Percentiles rank a stretch among this genome's conserved stretches.
Evolutionary conservation across 2,329 filamentous ascomycete genomes (phyloP).

Genomic region (Sphaerulina vaccinii): DNA sequence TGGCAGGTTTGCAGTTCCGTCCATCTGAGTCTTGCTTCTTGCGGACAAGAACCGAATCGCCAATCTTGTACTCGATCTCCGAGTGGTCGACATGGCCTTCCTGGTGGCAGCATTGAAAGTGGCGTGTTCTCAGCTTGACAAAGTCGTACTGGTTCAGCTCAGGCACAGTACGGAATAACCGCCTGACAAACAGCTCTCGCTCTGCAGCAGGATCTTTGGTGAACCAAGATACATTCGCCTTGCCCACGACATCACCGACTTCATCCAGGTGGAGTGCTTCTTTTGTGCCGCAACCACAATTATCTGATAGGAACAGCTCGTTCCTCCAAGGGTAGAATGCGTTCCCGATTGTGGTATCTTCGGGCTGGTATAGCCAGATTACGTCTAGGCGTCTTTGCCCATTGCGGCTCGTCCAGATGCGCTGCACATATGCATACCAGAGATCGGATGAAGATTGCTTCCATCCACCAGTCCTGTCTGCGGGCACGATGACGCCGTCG

Average conservation of each 20-base stretch:
- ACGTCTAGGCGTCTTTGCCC: conserved; percentile 56
- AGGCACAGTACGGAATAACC: conserved; percentile 60
- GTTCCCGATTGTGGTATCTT: conserved; percentile 67
- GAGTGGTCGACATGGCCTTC: conserved; percentile 16
- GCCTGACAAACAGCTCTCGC: conserved; percentile 65
- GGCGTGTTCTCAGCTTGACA: conserved; percentile 54
- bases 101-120: conserved; percentile 48
- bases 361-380: conserved; percentile 71
- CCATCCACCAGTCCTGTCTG: conserved; percentile 58
- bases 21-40: conserved; percentile 24
- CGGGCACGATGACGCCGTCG: conserved; percentile 51
- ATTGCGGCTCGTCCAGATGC: conserved; percentile 41
- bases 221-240: conserved; percentile 59
- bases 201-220: conserved; percentile 49
- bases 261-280: conserved; percentile 54
- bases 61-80: conserved; percentile 43
- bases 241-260: conserved; percentile 59
- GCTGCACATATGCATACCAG: conserved; percentile 72
- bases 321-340: conserved; percentile 69
- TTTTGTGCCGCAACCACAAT: conserved; percentile 65
- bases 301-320: conserved; percentile 73
- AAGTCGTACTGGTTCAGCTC: conserved; percentile 56
- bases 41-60: conserved; percentile 61
- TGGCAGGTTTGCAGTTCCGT: conserved; percentile 55
- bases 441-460: conserved; percentile 44